Percentiles rank a stretch among this genome's conserved stretches.
Evolutionary conservation across 129 eudicot species (phyloP).

Genomic region (Tagetes patula): DNA sequence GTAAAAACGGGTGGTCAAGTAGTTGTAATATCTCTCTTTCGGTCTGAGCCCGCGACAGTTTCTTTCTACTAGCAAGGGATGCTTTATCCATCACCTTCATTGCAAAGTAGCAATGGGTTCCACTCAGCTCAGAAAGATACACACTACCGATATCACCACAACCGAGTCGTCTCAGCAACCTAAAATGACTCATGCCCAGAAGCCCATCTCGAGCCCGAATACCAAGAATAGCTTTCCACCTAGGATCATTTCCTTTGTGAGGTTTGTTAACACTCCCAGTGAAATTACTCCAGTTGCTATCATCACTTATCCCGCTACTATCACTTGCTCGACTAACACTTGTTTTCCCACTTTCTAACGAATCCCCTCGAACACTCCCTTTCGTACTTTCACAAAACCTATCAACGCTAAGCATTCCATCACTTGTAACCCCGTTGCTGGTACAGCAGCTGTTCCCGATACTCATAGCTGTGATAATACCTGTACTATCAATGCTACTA

Average conservation of each 20-base stretch:
- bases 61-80: conserved; percentile 72
- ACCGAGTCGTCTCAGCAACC: conserved; percentile 65
- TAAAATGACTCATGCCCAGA: conserved; percentile 85
- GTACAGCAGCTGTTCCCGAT: conserved; percentile 35
- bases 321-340: conserved; percentile 85
- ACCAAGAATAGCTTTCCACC: conserved; percentile 87
- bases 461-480: conserved; percentile 18
- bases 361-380: conserved; percentile 66
- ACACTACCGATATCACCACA: conserved; percentile 87
- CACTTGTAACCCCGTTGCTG: conserved; percentile 43
- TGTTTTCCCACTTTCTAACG: conserved; percentile 70
- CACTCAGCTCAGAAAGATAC: conserved; percentile 77
- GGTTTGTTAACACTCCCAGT: conserved; percentile 81
- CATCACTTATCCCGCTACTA: conserved; percentile 88
- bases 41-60: conserved; percentile 70
- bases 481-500: conserved; percentile 45
- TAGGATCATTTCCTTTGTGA: conserved; percentile 86
- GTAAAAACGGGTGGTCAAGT: conserved; percentile 86
- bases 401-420: conserved; percentile 74
- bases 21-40: conserved; percentile 81
- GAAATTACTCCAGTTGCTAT: conserved; percentile 82
- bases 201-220: conserved; percentile 63
- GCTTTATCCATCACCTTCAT: conserved; percentile 92
- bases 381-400: conserved; percentile 52
- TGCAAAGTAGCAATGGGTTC: conserved; percentile 74